These are phyloP conservation scores for Cyclostephanos invisitatus DNA, from an alignment of 108 stramenopile species.

Conservation along the genomic window DNA sequence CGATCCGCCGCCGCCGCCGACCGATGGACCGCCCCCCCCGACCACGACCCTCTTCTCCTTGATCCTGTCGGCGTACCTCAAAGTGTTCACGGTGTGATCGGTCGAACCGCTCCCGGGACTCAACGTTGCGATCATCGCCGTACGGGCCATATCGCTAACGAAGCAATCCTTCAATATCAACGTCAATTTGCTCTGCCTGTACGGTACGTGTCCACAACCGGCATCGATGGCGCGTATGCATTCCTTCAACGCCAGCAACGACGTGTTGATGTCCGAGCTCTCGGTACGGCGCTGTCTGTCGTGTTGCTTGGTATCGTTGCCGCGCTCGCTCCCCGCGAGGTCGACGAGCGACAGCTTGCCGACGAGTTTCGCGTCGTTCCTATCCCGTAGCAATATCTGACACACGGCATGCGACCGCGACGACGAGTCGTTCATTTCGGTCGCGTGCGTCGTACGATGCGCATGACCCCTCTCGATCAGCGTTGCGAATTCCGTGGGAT, in stretches of 20 bases:
- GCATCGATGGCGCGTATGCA: constrained; percentile 95
- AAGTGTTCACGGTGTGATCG: constrained; percentile 98
- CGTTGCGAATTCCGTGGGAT: constrained; percentile 76
- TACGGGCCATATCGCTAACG: constrained; percentile 83
- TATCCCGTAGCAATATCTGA: constrained; percentile 88
- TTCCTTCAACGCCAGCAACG: constrained; percentile 94
- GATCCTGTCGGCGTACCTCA: constrained; percentile 96
- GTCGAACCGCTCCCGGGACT: constrained; percentile 90
- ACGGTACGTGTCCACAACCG: constrained; percentile 89
- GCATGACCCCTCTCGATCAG: constrained; percentile 87
- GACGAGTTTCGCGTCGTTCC: constrained; percentile 49
- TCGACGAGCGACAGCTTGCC: constrained; percentile 96
- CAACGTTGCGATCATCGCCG: constrained; percentile 98
- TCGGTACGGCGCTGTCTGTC: constrained; percentile 93
- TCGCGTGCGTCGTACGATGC: constrained; percentile 95
- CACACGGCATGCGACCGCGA: constrained; percentile 98
- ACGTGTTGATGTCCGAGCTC: constrained; percentile 97
- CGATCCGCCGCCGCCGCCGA: neutral
- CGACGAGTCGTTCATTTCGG: constrained; percentile 90
- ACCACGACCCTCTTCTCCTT: constrained; percentile 80
- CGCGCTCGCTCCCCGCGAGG: constrained; percentile 96
- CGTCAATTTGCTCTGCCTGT: constrained; percentile 97
- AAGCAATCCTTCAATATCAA: constrained; percentile 98
- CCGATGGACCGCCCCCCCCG: too few relatives aligned
- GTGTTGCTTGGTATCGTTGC: constrained; percentile 94